Evolutionary conservation across 2,329 filamentous ascomycete genomes (phyloP), one percentile per base, ranked within the genome.

Genomic region (Phoma herbarum): DNA sequence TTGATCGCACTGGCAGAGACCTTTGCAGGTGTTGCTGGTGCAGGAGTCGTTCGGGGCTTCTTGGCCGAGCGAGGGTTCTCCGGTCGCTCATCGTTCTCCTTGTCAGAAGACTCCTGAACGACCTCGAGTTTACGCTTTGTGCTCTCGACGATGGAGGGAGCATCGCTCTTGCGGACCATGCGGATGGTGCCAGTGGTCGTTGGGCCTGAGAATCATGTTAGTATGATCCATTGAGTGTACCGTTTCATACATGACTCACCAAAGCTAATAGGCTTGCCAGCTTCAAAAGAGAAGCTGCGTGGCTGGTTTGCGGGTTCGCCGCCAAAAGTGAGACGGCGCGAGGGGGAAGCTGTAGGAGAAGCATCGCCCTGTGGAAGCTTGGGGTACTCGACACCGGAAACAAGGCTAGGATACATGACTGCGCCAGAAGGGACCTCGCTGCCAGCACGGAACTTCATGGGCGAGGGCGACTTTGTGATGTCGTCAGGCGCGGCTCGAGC

Each of bases 201-300:
- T 7, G 76, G 71, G 14, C 75, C 77, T 69, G 16, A 23, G 8
- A 20, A 20, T 18, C 28, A 47, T 41, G 25, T 59, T 16, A 59
- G 45, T n/a, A n/a, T 1, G n/a, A 37, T 20, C 23, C 2, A 29
- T 7, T 18, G 8, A 2, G 11, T 18, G 2, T 14, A n/a, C 12
- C 29, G 12, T 1, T 11, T 28, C 26, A 9, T n/a, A 3, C 14
- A 23, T 1, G 4, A 60, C 62, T 43, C 55, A 68, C 68, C 66
- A 57, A 84, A 84, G 23, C 75, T 73, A 61, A 83, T 79, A 20
- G 73, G 69, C 51, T 78, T 76, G 59, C 76, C 78, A 25, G 80
- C 78, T 60, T 80, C 74, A 75, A 84, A 83, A 5, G 80, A 83
- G 68, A 84, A 84, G 54, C 80, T 74, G 23, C 75, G 74, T 7